These are phyloP conservation scores for Rhodotorula graminis DNA, from an alignment of 768 basidiomycete genomes.

Conservation along the genomic window DNA sequence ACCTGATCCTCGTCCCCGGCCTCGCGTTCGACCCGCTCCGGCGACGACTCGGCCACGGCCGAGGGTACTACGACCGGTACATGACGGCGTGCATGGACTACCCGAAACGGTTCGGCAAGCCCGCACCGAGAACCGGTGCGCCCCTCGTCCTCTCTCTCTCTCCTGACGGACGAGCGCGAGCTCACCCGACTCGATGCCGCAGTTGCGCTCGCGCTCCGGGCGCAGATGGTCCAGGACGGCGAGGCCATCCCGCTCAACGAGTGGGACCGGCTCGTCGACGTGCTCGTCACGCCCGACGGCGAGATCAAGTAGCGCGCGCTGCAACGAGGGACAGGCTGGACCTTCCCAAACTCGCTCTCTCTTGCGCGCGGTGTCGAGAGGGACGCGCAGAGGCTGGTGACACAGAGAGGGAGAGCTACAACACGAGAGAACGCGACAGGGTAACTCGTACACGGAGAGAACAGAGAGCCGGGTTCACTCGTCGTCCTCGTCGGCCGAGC, in stretches of 20 bases:
- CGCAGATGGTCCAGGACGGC: conserved; percentile 21
- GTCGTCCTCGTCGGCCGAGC: conserved; percentile 2
- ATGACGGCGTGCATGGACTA: conserved; percentile 19
- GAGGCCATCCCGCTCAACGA: conserved; percentile 34
- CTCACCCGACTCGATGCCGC: too few relatives aligned
- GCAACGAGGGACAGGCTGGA: too few relatives aligned
- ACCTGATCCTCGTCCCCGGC: conserved; percentile 37
- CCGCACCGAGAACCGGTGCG: conserved; percentile 25
- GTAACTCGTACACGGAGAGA: neutral
- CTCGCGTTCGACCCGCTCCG: conserved; percentile 29
- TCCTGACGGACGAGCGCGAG: too few relatives aligned
- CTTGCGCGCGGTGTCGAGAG: neutral
- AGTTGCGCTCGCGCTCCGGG: conserved; percentile 29
- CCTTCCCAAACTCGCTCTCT: too few relatives aligned
- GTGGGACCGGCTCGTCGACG: conserved; percentile 25
- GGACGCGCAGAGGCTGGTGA: neutral
- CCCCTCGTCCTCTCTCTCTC: neutral
- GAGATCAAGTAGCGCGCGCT: conserved; percentile 4
- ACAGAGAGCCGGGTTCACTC: neutral
- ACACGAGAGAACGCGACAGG: neutral
- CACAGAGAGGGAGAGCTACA: too few relatives aligned
- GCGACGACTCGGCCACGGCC: conserved; percentile 29
- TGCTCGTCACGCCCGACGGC: conserved; percentile 27
- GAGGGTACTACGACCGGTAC: conserved; percentile 39
- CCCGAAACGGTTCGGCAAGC: conserved; percentile 11